Conservation (phyloP, 2,329 filamentous ascomycete species). For the Emericellopsis cladophorae region DNA sequence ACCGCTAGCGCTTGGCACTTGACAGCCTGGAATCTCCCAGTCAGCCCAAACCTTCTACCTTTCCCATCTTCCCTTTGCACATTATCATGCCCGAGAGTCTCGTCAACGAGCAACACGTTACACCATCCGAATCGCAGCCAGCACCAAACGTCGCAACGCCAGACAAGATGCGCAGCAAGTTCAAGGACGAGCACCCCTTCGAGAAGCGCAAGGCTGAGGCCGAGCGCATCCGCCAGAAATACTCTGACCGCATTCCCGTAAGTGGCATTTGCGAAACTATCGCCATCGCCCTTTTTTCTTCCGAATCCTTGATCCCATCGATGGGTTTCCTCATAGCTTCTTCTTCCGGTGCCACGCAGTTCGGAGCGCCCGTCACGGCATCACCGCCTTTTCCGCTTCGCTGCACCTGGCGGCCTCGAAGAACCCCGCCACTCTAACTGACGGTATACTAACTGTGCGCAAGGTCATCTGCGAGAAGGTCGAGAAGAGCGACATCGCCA, state of each 20-base stretch:
- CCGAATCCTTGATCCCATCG: not conserved
- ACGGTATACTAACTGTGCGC: conserved; percentile 2
- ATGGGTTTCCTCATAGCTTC: not conserved
- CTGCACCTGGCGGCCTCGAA: no score
- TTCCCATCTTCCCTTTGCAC: no score
- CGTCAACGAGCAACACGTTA: not conserved
- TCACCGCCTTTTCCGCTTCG: not conserved
- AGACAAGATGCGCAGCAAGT: conserved; percentile 89
- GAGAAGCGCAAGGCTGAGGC: conserved; percentile 99
- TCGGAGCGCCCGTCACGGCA: not conserved
- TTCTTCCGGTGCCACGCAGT: not conserved
- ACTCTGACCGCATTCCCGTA: conserved; percentile 95
- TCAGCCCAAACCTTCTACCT: no score
- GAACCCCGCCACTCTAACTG: not conserved
- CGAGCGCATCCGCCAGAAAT: conserved; percentile 98
- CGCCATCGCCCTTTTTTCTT: not conserved
- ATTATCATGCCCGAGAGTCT: no score
- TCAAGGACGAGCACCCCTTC: conserved; percentile 99
- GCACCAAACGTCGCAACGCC: conserved; percentile 12
- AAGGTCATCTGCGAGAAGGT: conserved; percentile 99
- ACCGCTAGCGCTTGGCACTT: no score
- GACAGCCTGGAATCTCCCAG: no score
- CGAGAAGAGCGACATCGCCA: conserved; percentile 97
- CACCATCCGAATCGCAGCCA: not conserved
- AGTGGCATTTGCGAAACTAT: conserved; percentile 23